Evolutionary conservation across 1,139 yeast genomes (phyloP).

Genomic region (Candida anutae): DNA sequence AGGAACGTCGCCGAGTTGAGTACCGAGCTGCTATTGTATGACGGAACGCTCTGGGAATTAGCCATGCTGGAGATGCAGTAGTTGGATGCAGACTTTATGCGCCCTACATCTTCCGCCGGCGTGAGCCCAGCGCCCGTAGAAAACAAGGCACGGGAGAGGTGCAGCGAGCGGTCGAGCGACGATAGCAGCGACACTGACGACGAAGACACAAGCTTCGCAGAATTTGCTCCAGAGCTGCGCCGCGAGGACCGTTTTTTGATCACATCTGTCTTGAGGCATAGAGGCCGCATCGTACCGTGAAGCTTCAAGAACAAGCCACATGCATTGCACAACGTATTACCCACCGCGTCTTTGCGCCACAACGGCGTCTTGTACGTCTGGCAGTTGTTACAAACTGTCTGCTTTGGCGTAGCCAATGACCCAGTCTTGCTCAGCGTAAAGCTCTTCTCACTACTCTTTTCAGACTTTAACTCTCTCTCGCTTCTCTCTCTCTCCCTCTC

Average conservation of each 20-base stretch:
- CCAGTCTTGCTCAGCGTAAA: no score
- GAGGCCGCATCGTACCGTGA: slow-evolving; percentile 53
- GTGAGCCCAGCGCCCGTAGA: slow-evolving; percentile 1
- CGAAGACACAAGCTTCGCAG: slow-evolving; percentile 1
- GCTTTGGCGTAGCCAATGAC: not conserved
- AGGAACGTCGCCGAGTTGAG: no score
- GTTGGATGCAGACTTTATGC: no score
- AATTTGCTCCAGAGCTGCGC: slow-evolving; percentile 1
- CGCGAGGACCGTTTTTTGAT: slow-evolving; percentile 45
- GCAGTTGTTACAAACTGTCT: slow-evolving; percentile 41
- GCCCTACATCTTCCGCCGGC: no score
- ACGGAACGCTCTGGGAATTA: no score
- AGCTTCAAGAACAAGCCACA: slow-evolving; percentile 51
- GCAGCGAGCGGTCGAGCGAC: slow-evolving; percentile 5
- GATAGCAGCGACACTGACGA: slow-evolving; percentile 1
- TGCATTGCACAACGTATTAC: slow-evolving; percentile 53
- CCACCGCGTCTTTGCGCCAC: slow-evolving; percentile 51
- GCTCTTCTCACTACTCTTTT: no score
- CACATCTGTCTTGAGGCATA: slow-evolving; percentile 47
- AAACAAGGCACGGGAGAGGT: slow-evolving; percentile 2
- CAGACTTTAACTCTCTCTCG: no score
- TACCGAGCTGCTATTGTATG: no score
- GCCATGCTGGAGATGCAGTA: no score
- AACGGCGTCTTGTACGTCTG: slow-evolving; percentile 50
- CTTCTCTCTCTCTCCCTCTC: no score